A percentile compares a stretch with the other conserved stretches of the same genome.
Conservation (phyloP, 2,329 filamentous ascomycete species). For the Emericellopsis cladophorae region DNA sequence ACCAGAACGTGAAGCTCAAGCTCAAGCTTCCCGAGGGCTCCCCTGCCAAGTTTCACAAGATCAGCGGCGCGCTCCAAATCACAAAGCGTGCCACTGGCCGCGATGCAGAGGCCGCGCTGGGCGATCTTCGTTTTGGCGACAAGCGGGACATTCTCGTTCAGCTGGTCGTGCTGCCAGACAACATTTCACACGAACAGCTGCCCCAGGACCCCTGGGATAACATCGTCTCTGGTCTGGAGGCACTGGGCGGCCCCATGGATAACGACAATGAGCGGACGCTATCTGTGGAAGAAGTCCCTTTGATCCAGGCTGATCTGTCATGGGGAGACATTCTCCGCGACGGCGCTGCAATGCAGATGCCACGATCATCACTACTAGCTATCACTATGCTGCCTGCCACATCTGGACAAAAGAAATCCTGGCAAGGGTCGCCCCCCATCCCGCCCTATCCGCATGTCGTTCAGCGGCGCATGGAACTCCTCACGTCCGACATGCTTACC, state of each 20-base stretch:
- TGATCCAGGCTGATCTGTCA: slow-evolving; percentile 87
- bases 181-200: slow-evolving; percentile 65
- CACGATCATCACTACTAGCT: slow-evolving; percentile 78
- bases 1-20: slow-evolving; percentile 95
- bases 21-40: slow-evolving; percentile 90
- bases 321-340: slow-evolving; percentile 92
- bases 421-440: slow-evolving; percentile 63
- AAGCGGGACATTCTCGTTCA: slow-evolving; percentile 91
- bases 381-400: slow-evolving; percentile 84
- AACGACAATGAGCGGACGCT: slow-evolving; percentile 71
- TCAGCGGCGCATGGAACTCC: slow-evolving; percentile 90
- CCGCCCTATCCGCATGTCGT: slow-evolving; percentile 92
- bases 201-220: slow-evolving; percentile 96
- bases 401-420: slow-evolving; percentile 51
- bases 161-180: slow-evolving; percentile 83
- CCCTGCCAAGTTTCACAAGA: slow-evolving; percentile 96
- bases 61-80: slow-evolving; percentile 89
- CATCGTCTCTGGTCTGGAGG: slow-evolving; percentile 89
- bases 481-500: slow-evolving; percentile 96
- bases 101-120: slow-evolving; percentile 84
- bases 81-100: slow-evolving; percentile 91
- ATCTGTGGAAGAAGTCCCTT: slow-evolving; percentile 86
- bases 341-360: slow-evolving; percentile 72
- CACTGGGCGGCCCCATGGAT: slow-evolving; percentile 76
- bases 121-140: slow-evolving; percentile 88